phyloP scores from a whole-genome alignment of 2,329 filamentous ascomycete genomes.

The Aaosphaeria arxii region DNA sequence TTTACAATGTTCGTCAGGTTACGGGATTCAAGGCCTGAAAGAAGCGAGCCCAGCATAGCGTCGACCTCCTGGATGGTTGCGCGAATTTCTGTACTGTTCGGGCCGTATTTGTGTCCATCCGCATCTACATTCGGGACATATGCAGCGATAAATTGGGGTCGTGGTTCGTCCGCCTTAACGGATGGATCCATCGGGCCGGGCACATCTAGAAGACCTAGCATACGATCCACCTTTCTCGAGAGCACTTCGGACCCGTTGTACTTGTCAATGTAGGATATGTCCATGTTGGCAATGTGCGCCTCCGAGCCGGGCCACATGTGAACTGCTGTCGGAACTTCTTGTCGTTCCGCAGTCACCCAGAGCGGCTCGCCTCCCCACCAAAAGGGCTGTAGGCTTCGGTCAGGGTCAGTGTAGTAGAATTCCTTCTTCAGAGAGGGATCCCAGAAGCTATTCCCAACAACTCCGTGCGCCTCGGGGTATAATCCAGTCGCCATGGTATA shows the following conservation, averaged over 20 bases:
- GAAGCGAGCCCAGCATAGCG: conserved; percentile 72
- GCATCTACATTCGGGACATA: conserved; percentile 92
- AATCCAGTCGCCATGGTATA: conserved; percentile 90
- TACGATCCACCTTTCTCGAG: conserved; percentile 70
- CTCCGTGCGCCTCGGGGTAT: conserved; percentile 87
- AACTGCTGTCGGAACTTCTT: conserved; percentile 74
- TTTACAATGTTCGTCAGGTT: conserved; percentile 91
- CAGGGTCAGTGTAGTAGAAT: conserved; percentile 82
- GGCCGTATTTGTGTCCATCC: conserved; percentile 83
- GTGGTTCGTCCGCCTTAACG: conserved; percentile 48
- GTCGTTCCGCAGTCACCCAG: conserved; percentile 87
- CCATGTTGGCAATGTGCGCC: conserved; percentile 71
- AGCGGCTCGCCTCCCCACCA: conserved; percentile 97
- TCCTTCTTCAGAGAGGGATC: conserved; percentile 73
- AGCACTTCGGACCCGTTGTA: conserved; percentile 78
- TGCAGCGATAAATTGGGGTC: conserved; percentile 88
- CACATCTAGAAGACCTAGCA: conserved; percentile 80
- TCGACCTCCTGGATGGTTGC: conserved; percentile 78
- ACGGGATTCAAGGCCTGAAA: conserved; percentile 71
- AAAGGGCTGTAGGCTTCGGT: conserved; percentile 73
- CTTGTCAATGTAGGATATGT: conserved; percentile 78
- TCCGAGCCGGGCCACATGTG: conserved; percentile 99
- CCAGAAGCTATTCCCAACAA: conserved; percentile 95
- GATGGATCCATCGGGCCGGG: conserved; percentile 65
- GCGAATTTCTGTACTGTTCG: conserved; percentile 90